Conservation (phyloP, 1,284 basidiomycete genomes). For the Macrocybe sp. region DNA sequence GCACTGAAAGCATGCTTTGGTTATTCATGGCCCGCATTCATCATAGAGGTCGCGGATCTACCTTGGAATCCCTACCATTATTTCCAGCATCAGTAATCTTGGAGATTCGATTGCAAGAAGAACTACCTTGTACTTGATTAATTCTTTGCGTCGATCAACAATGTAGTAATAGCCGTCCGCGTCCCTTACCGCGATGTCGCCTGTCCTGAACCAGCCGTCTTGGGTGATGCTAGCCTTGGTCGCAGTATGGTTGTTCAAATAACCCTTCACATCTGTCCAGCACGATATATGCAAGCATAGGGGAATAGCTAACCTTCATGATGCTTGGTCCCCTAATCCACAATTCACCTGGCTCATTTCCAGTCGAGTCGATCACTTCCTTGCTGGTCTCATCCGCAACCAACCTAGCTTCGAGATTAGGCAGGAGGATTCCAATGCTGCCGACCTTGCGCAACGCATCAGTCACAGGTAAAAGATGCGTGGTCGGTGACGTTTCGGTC, state of each 20-base stretch:
- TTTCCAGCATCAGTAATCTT: too few species aligned
- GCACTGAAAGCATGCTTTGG: slow-evolving; percentile 39
- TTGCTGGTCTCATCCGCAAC: slow-evolving; percentile 56
- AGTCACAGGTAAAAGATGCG: slow-evolving; percentile 39
- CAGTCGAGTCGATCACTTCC: slow-evolving; percentile 44
- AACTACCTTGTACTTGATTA: slow-evolving; percentile 77
- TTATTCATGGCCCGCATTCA: too few species aligned
- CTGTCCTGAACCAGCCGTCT: slow-evolving; percentile 83
- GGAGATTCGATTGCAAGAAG: too few species aligned
- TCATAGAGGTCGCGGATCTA: slow-evolving; percentile 6
- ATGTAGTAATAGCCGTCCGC: slow-evolving; percentile 61
- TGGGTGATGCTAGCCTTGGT: slow-evolving; percentile 63
- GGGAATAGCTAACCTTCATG: slow-evolving; percentile 58
- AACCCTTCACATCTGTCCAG: slow-evolving; percentile 37
- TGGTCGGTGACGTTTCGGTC: slow-evolving; percentile 72
- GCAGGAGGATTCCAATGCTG: slow-evolving; percentile 67
- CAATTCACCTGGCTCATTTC: slow-evolving; percentile 68
- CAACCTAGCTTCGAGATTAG: slow-evolving; percentile 76
- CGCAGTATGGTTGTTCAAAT: slow-evolving; percentile 62
- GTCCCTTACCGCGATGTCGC: slow-evolving; percentile 66
- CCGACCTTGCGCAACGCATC: slow-evolving; percentile 47
- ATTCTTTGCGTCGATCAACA: slow-evolving; percentile 72
- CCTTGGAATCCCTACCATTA: slow-evolving; percentile 54
- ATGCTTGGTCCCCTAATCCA: slow-evolving; percentile 76
- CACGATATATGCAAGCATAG: neutral